phyloP scores from a whole-genome alignment of 768 basidiomycete species.

The Lactarius sanguifluus region DNA sequence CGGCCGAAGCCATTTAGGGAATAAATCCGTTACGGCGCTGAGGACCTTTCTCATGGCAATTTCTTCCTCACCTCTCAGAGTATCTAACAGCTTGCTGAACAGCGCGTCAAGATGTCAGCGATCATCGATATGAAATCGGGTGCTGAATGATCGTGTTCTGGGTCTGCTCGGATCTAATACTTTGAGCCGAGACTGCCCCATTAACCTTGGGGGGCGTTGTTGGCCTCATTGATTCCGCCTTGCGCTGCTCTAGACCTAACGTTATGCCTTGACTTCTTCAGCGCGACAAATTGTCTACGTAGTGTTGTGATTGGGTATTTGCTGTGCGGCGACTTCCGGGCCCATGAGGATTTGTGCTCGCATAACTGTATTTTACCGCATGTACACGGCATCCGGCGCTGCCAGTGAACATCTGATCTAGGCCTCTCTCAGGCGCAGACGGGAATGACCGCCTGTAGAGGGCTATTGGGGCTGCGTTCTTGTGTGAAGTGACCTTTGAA shows the following conservation, averaged over 20 bases:
- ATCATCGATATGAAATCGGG: not conserved
- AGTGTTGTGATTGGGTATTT: not conserved
- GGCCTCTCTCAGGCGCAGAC: not conserved
- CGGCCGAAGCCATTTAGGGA: too few species aligned
- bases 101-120: not conserved
- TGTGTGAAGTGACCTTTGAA: not conserved
- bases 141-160: not conserved
- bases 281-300: not conserved
- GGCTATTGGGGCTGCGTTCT: not conserved
- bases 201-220: not conserved
- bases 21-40: not conserved
- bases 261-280: not conserved
- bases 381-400: not conserved
- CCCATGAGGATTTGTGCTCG: not conserved
- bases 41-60: not conserved
- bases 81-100: not conserved
- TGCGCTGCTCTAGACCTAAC: constrained; percentile 3
- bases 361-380: not conserved
- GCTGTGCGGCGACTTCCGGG: not conserved
- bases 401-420: not conserved
- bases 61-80: not conserved
- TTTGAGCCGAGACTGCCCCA: constrained; percentile 1
- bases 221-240: not conserved
- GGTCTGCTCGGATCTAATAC: not conserved
- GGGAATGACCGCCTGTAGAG: not conserved